Percentiles rank a stretch among this genome's conserved stretches.
Evolutionary conservation across 1,284 basidiomycete genomes (phyloP).

Genomic region (Naganishia sp.): DNA sequence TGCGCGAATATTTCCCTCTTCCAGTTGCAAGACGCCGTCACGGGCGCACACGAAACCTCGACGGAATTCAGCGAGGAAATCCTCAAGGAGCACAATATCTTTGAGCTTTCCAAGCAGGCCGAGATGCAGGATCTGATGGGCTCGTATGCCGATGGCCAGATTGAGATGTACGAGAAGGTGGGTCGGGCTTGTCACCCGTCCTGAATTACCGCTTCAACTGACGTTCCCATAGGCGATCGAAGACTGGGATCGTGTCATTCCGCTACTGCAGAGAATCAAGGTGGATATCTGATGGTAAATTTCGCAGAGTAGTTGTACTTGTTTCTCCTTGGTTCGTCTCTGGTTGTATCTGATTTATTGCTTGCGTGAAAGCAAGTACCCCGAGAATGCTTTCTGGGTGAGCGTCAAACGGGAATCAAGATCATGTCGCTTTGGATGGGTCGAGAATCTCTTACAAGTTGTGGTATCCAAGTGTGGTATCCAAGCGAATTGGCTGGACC

Average conservation of each 20-base stretch:
- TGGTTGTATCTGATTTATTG: no score
- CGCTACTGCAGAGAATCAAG: constrained; percentile 42
- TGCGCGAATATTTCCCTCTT: constrained; percentile 1
- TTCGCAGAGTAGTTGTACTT: no score
- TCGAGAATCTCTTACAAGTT: no score
- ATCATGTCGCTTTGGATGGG: no score
- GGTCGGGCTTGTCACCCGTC: background rate
- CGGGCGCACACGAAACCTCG: constrained; percentile 89
- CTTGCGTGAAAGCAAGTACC: no score
- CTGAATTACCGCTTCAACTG: background rate
- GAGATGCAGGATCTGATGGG: constrained; percentile 95
- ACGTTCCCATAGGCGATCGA: constrained; percentile 68
- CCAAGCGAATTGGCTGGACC: no score
- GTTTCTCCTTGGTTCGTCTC: no score
- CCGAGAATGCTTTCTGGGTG: no score
- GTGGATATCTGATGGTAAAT: constrained; percentile 40
- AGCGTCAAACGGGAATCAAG: no score
- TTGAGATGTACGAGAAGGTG: constrained; percentile 86
- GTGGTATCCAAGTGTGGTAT: no score
- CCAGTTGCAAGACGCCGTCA: constrained; percentile 93
- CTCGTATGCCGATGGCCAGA: constrained; percentile 87
- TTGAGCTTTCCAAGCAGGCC: constrained; percentile 83
- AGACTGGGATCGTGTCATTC: constrained; percentile 73
- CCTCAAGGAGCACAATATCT: constrained; percentile 81
- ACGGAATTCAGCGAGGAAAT: constrained; percentile 95